Evolutionary conservation across 1,284 basidiomycete genomes (phyloP).

Genomic region (Exobasidium cylindrosporum): DNA sequence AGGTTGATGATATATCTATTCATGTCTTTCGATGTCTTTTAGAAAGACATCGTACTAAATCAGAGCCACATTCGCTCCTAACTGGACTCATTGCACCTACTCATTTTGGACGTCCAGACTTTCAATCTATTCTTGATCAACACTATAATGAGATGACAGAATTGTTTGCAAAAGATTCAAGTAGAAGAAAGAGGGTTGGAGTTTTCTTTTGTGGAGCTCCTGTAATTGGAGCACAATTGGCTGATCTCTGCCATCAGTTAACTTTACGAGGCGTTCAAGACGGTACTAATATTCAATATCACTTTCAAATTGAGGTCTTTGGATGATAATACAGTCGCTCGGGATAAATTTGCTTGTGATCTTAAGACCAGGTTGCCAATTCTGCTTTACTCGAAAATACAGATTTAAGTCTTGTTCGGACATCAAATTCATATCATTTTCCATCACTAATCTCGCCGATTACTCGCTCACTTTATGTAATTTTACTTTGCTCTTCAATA

Average conservation of each 20-base stretch:
- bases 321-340: too few relatives aligned
- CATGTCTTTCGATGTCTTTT: conserved; percentile 17
- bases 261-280: background rate
- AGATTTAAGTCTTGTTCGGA: too few relatives aligned
- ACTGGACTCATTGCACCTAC: conserved; percentile 11
- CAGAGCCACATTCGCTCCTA: conserved; percentile 9
- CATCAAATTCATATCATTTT: too few relatives aligned
- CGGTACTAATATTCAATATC: conserved; percentile 2
- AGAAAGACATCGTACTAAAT: conserved; percentile 7
- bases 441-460: too few relatives aligned
- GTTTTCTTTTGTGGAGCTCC: conserved; percentile 19
- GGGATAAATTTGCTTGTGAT: too few relatives aligned
- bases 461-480: too few relatives aligned
- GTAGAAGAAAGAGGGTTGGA: conserved; percentile 6
- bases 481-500: too few relatives aligned
- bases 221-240: conserved; percentile 1
- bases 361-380: too few relatives aligned
- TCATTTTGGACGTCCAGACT: conserved; percentile 13
- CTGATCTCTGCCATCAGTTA: conserved; percentile 3
- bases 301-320: conserved; percentile 17
- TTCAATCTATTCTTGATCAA: conserved; percentile 4
- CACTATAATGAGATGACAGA: conserved; percentile 8
- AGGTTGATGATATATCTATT: conserved; percentile 12
- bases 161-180: background rate
- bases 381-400: too few relatives aligned